These are phyloP conservation scores for Mycena albidolilacea DNA, from an alignment of 768 basidiomycete genomes.

Conservation along the genomic window DNA sequence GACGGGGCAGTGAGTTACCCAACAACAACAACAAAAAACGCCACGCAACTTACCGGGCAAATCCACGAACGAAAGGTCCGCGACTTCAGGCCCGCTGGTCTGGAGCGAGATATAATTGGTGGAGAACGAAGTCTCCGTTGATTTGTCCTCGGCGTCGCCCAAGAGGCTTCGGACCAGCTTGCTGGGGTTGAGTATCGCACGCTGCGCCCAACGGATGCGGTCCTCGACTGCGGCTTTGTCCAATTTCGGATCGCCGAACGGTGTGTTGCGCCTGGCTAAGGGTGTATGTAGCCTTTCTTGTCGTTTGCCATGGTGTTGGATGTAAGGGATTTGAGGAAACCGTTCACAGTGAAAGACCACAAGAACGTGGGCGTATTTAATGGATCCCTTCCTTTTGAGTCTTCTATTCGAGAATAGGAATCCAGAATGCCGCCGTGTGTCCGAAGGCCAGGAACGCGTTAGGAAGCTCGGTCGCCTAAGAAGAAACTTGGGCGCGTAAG, in stretches of 20 bases:
- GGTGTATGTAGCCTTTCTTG: constrained; percentile 52
- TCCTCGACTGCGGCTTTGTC: constrained; percentile 73
- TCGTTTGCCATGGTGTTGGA: constrained; percentile 40
- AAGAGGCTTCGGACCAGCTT: constrained; percentile 53
- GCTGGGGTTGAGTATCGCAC: constrained; percentile 74
- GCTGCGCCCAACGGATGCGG: constrained; percentile 75
- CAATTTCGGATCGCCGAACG: constrained; percentile 65
- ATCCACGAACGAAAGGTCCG: constrained; percentile 53
- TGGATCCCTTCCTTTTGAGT: constrained; percentile 41
- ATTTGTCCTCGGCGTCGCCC: constrained; percentile 49
- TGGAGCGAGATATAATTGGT: constrained; percentile 69
- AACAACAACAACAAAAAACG: no score
- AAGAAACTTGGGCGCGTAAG: no score
- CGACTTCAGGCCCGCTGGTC: constrained; percentile 70
- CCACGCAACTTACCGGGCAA: constrained; percentile 63
- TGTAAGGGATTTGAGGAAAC: no score
- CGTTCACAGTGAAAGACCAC: no score
- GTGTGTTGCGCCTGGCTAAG: constrained; percentile 56
- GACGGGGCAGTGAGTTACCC: no score
- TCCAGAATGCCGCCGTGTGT: no score
- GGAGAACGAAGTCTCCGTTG: constrained; percentile 62
- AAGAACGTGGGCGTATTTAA: constrained; percentile 38
- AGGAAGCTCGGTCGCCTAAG: no score
- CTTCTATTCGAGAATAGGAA: no score
- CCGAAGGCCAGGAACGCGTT: no score